Evolutionary conservation across 352 stramenopile species (phyloP).

Genomic region (Thalassiosira delicatula): DNA sequence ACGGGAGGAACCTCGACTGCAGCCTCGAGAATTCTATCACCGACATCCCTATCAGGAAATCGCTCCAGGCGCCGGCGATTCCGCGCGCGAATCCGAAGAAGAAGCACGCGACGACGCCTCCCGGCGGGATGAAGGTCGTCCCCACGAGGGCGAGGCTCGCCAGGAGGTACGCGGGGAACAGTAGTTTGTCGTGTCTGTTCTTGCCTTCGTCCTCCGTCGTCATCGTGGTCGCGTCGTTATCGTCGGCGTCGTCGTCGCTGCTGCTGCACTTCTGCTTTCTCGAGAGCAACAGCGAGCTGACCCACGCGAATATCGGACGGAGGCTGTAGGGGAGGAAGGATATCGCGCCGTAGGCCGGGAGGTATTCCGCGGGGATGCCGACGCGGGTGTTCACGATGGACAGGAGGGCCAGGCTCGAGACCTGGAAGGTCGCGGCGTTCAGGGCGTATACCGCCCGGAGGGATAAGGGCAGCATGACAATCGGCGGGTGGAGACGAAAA

Average conservation of each 20-base stretch:
- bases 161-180: neutral
- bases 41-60: neutral
- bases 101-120: neutral
- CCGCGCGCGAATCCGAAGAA: neutral
- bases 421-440: neutral
- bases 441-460: neutral
- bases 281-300: neutral
- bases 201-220: neutral
- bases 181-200: neutral
- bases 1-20: neutral
- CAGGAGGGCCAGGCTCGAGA: neutral
- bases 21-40: neutral
- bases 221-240: too few relatives aligned
- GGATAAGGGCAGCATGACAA: neutral
- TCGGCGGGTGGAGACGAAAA: too few relatives aligned
- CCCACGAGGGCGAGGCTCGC: neutral
- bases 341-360: neutral
- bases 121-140: neutral
- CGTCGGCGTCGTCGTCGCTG: neutral
- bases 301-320: neutral
- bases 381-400: neutral
- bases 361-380: neutral
- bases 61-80: neutral
- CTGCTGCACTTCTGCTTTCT: neutral
- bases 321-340: neutral